These are phyloP conservation scores for Takashimella koratensis DNA, from an alignment of 1,284 basidiomycete genomes.

Conservation along the genomic window DNA sequence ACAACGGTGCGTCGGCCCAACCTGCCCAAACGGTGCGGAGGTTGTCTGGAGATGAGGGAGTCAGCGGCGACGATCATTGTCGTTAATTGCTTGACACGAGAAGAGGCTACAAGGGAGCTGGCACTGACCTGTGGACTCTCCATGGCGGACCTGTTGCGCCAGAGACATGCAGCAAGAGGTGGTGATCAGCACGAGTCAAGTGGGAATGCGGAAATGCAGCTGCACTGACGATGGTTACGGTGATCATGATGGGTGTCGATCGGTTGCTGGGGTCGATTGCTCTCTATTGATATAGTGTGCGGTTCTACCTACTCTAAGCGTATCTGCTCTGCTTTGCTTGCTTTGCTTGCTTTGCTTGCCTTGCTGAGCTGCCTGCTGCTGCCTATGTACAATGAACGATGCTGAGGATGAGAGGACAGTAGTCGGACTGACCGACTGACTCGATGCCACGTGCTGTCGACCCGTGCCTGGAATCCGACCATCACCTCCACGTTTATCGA, in stretches of 20 bases:
- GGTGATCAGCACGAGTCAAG: too few species aligned
- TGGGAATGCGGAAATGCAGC: too few species aligned
- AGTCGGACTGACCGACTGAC: background rate
- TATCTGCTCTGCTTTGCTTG: background rate
- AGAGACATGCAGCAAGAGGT: too few species aligned
- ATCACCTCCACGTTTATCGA: slow-evolving; percentile 1
- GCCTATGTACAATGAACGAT: too few species aligned
- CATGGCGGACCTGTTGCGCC: slow-evolving; percentile 63
- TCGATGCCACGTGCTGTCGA: too few species aligned
- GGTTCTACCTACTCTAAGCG: background rate
- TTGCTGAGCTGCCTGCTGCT: too few species aligned
- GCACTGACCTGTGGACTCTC: slow-evolving; percentile 70
- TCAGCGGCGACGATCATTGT: too few species aligned
- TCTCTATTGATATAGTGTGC: background rate
- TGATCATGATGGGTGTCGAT: slow-evolving; percentile 45
- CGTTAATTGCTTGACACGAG: too few species aligned
- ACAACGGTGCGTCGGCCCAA: slow-evolving; percentile 74
- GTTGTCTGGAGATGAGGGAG: slow-evolving; percentile 50
- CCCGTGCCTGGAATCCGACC: background rate
- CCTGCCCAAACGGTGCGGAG: slow-evolving; percentile 66
- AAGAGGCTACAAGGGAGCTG: too few species aligned
- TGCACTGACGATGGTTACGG: slow-evolving; percentile 45
- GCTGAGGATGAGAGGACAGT: too few species aligned
- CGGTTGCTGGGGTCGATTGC: background rate
- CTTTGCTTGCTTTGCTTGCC: too few species aligned